Evolutionary conservation across 163 green algal species (phyloP).

Genomic region (Scenedesmus sp.): DNA sequence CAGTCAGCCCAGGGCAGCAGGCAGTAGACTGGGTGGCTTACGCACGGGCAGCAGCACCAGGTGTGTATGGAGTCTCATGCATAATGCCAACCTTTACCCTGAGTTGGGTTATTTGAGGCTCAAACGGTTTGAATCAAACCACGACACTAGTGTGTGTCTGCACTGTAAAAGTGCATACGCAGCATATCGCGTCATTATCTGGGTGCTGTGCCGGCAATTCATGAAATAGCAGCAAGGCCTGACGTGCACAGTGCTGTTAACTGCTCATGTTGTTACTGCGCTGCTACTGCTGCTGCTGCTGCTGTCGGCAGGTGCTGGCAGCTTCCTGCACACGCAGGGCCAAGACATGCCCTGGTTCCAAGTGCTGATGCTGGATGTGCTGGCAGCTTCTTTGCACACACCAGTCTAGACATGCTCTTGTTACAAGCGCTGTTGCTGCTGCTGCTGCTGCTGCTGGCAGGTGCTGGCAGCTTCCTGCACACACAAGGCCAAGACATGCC

Average conservation of each 20-base stretch:
- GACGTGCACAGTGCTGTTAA: too few relatives aligned
- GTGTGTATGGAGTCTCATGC: too few relatives aligned
- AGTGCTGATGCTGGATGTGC: conserved; percentile 15
- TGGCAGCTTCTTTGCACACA: background rate
- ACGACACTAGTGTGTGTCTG: too few relatives aligned
- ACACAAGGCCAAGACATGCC: conserved; percentile 42
- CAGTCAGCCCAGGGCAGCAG: conserved; percentile 3
- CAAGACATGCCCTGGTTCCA: conserved; percentile 13
- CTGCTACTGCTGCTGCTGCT: background rate
- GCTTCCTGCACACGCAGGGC: conserved; percentile 48
- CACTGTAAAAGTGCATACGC: too few relatives aligned
- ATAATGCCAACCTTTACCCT: too few relatives aligned
- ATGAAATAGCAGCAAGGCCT: too few relatives aligned
- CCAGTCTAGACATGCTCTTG: background rate
- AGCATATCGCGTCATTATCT: too few relatives aligned
- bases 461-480: conserved; percentile 17
- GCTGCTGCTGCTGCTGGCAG: background rate
- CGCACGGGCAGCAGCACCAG: background rate
- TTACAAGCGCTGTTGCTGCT: background rate
- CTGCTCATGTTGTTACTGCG: background rate
- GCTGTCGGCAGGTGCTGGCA: background rate
- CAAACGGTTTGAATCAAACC: too few relatives aligned
- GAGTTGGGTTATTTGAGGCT: too few relatives aligned
- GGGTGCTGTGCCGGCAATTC: too few relatives aligned
- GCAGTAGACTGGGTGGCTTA: conserved; percentile 35